phyloP scores from a whole-genome alignment of 2,329 filamentous ascomycete species.

The Esteya vermicola region DNA sequence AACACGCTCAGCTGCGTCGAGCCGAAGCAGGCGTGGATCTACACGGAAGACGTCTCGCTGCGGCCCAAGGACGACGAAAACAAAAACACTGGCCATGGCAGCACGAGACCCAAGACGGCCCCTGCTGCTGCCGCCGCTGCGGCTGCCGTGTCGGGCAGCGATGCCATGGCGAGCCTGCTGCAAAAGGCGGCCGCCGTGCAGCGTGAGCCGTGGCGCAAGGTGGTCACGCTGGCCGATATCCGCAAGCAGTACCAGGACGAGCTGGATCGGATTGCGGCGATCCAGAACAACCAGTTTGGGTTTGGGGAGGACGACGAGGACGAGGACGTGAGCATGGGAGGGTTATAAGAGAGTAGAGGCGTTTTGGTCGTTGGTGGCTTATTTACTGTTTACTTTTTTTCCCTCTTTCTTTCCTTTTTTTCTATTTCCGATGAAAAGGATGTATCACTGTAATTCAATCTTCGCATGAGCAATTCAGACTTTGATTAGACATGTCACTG shows the following conservation, averaged over 20 bases:
- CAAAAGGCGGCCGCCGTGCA: slow-evolving; percentile 9
- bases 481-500: no score
- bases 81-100: not conserved
- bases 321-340: slow-evolving; percentile 1
- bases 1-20: slow-evolving; percentile 83
- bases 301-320: slow-evolving; percentile 32
- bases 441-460: no score
- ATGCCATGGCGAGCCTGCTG: slow-evolving; percentile 13
- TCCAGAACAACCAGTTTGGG: slow-evolving; percentile 80
- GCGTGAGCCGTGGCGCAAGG: slow-evolving; percentile 43
- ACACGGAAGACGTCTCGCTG: slow-evolving; percentile 25
- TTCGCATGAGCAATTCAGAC: no score
- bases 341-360: not conserved
- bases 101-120: not conserved
- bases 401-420: not conserved
- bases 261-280: slow-evolving; percentile 73
- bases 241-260: slow-evolving; percentile 82
- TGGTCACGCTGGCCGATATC: slow-evolving; percentile 76
- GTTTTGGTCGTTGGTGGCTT: not conserved
- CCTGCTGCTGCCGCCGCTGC: no score
- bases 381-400: not conserved
- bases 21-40: slow-evolving; percentile 69
- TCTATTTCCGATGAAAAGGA: no score
- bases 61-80: not conserved
- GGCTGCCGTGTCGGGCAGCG: not conserved